phyloP scores from a whole-genome alignment of 257 asterid genomes.

The Rehmannia glutinosa region DNA sequence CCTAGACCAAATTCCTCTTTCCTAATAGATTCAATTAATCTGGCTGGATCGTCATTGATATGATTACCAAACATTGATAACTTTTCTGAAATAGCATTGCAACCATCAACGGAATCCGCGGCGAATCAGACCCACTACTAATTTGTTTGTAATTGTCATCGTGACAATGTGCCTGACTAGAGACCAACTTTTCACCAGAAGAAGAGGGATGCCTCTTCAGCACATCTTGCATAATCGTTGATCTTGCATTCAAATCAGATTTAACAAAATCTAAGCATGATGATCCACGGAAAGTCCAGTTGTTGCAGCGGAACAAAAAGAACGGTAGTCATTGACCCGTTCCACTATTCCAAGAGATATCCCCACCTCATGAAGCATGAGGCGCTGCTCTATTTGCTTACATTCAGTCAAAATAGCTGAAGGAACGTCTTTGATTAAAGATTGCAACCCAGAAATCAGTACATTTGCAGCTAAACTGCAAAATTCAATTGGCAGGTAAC shows the following conservation, averaged over 20 bases:
- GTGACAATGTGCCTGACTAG: conserved; percentile 8
- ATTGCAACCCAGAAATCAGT: conserved; percentile 55
- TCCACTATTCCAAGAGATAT: conserved; percentile 58
- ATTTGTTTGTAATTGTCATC: conserved; percentile 9
- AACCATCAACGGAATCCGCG: conserved; percentile 14
- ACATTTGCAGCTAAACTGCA: conserved; percentile 56
- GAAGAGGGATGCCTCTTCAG: conserved; percentile 7
- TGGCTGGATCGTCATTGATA: conserved; percentile 25
- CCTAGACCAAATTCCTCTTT: conserved; percentile 70
- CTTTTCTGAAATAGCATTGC: conserved; percentile 1
- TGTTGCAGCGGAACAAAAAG: conserved; percentile 22
- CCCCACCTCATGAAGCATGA: conserved; percentile 76
- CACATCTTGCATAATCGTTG: conserved; percentile 16
- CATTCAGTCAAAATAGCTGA: conserved; percentile 56
- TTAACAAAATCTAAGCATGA: conserved; percentile 23
- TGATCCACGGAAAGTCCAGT: conserved; percentile 22
- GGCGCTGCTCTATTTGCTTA: conserved; percentile 43
- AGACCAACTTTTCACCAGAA: conserved; percentile 10
- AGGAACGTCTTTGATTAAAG: conserved; percentile 50
- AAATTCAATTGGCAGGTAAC: conserved; percentile 66
- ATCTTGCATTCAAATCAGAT: conserved; percentile 15
- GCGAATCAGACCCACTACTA: too few relatives aligned
- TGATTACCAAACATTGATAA: conserved; percentile 15
- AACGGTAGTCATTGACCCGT: conserved; percentile 56
- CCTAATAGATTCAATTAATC: conserved; percentile 53